Base-by-base conservation (phyloP, 2,329 filamentous ascomycete genomes). In the Pseudogymnoascus sp. region DNA sequence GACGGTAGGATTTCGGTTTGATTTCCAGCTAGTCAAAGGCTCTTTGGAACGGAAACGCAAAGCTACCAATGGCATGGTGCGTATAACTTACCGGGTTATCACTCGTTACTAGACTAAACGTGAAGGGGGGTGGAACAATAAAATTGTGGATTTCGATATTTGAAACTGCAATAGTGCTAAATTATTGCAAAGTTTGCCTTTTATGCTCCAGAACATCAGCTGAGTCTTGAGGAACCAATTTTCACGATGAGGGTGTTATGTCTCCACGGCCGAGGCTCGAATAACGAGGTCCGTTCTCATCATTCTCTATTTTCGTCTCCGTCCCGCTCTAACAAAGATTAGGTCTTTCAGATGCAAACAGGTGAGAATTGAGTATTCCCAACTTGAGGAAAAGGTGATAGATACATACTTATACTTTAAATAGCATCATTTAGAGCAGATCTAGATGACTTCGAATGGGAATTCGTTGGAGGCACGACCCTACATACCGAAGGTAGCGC, bases 171-270 rank as follows among this genome's bases (percentile, higher is more conserved):
- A 33, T 33, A 33, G 31, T 33, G 31, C 31, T 33, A 33, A 33
- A 33, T 33, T 33, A 33, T 33, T 33, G 31, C 31, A 33, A 33
- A 33, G 31, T 33, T 33, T 33, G 31, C 31, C 8, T 9, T 33
- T 33, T 33, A 33, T 33, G 31, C 31, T 33, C 31, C 31, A 33
- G 31, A 33, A 33, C 31, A 33, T 6, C 31, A 33, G 10, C 31
- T 33, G 31, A 33, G 31, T 33, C 31, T 33, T 33, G 8, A 33
- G 31, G 31, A 33, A 33, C 31, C 10, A 33, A 33, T 33, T 50
- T 60, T 36, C 40, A 67, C 11, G 17, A 67, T 67, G 65, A 66
- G 63, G 44, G 57, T 67, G 33, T 47, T 67, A 13, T 67, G 65
- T 31, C 61, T 67, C 21, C 65, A 67, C 44, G 65, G 64, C 50